Conservation (phyloP, 805 yeast genomes). For the Isabelozyma rhagii region DNA sequence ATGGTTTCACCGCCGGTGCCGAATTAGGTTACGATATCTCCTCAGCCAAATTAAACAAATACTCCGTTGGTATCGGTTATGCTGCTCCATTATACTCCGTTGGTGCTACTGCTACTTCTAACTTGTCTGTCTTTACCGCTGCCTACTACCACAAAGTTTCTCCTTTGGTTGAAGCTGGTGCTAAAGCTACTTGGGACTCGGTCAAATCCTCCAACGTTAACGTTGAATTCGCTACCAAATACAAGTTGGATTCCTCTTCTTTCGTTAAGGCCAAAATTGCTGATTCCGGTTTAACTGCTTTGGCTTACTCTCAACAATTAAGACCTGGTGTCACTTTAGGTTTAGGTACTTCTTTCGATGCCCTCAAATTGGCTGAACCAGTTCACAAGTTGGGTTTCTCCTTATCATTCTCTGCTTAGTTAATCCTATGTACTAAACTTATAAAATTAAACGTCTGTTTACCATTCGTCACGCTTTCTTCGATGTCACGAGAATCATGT, state of each 20-base stretch:
- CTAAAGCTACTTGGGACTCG: slow-evolving; percentile 94
- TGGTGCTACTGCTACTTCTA: slow-evolving; percentile 79
- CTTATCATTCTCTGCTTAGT: slow-evolving; percentile 84
- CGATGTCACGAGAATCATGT: too few relatives aligned
- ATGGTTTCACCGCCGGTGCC: slow-evolving; percentile 95
- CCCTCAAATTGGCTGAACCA: slow-evolving; percentile 90
- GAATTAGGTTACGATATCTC: slow-evolving; percentile 95
- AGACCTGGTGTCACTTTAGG: slow-evolving; percentile 97
- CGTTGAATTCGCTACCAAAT: slow-evolving; percentile 95
- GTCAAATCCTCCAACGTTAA: slow-evolving; percentile 78
- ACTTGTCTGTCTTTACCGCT: slow-evolving; percentile 86
- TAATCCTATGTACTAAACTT: neutral
- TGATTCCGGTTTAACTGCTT: slow-evolving; percentile 91
- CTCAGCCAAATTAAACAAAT: slow-evolving; percentile 88
- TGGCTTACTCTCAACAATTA: slow-evolving; percentile 90
- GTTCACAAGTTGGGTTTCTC: slow-evolving; percentile 98
- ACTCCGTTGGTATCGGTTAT: slow-evolving; percentile 93
- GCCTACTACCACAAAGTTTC: slow-evolving; percentile 96
- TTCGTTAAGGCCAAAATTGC: slow-evolving; percentile 96
- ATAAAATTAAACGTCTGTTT: neutral
- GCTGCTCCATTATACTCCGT: slow-evolving; percentile 82
- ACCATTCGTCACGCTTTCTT: neutral
- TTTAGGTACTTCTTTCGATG: slow-evolving; percentile 95
- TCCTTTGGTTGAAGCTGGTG: slow-evolving; percentile 92
- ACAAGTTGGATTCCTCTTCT: slow-evolving; percentile 80